Conservation (phyloP, 192 early-diverging fungal genomes). For the Glomus cerebriforme region DNA sequence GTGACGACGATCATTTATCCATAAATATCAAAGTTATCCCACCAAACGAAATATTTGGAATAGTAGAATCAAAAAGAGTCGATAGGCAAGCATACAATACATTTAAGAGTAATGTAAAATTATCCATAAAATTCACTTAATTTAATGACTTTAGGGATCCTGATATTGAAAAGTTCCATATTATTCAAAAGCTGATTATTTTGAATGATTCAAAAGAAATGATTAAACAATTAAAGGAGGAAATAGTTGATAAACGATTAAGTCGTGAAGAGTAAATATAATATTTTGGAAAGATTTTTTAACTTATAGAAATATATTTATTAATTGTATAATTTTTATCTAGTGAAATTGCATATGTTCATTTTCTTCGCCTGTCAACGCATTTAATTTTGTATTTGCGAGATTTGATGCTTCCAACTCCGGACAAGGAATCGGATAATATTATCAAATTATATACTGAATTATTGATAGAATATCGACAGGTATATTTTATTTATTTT, state of each 20-base stretch:
- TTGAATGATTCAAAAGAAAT: constrained; percentile 44
- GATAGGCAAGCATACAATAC: neutral
- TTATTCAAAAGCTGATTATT: constrained; percentile 56
- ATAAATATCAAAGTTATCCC: constrained; percentile 32
- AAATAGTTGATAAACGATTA: constrained; percentile 27
- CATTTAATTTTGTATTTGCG: constrained; percentile 59
- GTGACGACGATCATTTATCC: neutral
- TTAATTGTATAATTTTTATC: constrained; percentile 12
- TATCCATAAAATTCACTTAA: neutral
- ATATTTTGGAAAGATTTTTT: neutral
- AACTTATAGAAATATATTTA: constrained; percentile 3
- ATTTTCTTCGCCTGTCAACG: constrained; percentile 69
- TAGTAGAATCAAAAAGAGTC: neutral
- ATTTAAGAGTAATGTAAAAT: neutral
- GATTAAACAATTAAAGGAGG: constrained; percentile 38
- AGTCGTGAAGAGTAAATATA: neutral
- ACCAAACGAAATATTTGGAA: constrained; percentile 1
- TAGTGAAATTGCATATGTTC: constrained; percentile 39
- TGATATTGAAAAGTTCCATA: constrained; percentile 40
- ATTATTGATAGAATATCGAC: neutral
- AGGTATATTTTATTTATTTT: neutral
- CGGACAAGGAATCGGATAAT: constrained; percentile 16
- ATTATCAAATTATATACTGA: constrained; percentile 9
- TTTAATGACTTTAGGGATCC: constrained; percentile 25
- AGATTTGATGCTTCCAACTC: neutral